Evolutionary conservation across 768 basidiomycete species (phyloP).

Genomic region (Rhizopogon rudus): DNA sequence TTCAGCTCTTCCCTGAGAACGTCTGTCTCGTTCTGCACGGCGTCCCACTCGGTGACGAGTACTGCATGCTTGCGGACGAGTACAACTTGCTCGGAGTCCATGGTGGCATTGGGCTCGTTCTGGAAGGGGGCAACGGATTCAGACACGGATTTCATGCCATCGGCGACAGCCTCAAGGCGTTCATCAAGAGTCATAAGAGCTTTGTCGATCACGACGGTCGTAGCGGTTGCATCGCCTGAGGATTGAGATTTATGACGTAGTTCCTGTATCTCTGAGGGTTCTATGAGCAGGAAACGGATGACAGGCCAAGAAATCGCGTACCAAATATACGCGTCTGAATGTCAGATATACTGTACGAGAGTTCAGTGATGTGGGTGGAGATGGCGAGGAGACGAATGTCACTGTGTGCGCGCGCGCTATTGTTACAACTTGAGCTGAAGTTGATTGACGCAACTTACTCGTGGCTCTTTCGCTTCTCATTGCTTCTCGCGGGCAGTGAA

Average conservation of each 20-base stretch:
- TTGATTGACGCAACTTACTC: slow-evolving; percentile 49
- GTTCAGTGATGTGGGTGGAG: slow-evolving; percentile 83
- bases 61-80: slow-evolving; percentile 72
- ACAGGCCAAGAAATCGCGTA: slow-evolving; percentile 23
- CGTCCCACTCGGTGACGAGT: slow-evolving; percentile 74
- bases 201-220: slow-evolving; percentile 73
- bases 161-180: slow-evolving; percentile 66
- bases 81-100: slow-evolving; percentile 33
- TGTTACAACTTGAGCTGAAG: slow-evolving; percentile 12
- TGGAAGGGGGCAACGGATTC: slow-evolving; percentile 61
- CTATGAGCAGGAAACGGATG: not conserved
- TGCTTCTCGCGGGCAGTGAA: slow-evolving; percentile 34
- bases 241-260: slow-evolving; percentile 82
- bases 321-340: slow-evolving; percentile 91
- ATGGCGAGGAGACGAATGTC: slow-evolving; percentile 73
- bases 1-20: slow-evolving; percentile 87
- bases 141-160: slow-evolving; percentile 65
- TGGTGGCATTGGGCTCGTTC: slow-evolving; percentile 42
- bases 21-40: slow-evolving; percentile 73
- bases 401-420: slow-evolving; percentile 35
- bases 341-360: slow-evolving; percentile 83
- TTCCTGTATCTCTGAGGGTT: slow-evolving; percentile 77
- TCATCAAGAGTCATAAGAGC: slow-evolving; percentile 78
- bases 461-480: slow-evolving; percentile 53
- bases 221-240: slow-evolving; percentile 48